phyloP scores from a whole-genome alignment of 345 rosid species.

The Erucastrum elatum region DNA sequence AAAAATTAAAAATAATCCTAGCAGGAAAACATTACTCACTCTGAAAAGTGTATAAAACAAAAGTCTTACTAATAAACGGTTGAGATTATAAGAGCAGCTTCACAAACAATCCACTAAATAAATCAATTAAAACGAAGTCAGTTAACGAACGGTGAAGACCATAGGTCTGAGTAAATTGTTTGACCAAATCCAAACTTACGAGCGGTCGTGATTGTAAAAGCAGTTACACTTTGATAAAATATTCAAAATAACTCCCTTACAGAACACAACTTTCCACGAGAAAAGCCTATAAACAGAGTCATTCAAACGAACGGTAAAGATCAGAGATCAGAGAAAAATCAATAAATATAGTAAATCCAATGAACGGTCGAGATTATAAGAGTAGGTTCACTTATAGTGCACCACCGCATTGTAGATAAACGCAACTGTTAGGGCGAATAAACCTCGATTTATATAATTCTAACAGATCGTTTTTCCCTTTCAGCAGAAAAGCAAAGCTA shows the following conservation, averaged over 20 bases:
- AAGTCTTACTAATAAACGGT: conserved; percentile 10
- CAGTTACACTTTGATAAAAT: background rate
- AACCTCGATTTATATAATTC: conserved; percentile 1
- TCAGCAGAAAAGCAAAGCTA: background rate
- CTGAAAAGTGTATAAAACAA: background rate
- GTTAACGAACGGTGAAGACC: background rate
- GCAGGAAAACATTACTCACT: conserved; percentile 1
- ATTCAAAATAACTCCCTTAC: background rate
- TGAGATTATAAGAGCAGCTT: background rate
- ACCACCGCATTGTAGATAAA: background rate
- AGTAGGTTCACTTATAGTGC: background rate
- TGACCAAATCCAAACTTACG: background rate
- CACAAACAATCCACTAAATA: background rate
- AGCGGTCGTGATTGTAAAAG: background rate
- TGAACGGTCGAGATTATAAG: background rate
- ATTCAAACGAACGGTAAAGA: background rate
- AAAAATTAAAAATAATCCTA: conserved; percentile 9
- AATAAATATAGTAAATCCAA: background rate
- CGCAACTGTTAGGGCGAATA: background rate
- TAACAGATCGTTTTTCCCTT: background rate
- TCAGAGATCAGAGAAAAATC: background rate
- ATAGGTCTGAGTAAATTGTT: background rate
- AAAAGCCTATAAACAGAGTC: conserved; percentile 2
- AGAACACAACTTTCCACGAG: background rate
- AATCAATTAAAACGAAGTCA: background rate